Evolutionary conservation across 2,329 filamentous ascomycete genomes (phyloP).

Genomic region (Diaporthe citriasiana): DNA sequence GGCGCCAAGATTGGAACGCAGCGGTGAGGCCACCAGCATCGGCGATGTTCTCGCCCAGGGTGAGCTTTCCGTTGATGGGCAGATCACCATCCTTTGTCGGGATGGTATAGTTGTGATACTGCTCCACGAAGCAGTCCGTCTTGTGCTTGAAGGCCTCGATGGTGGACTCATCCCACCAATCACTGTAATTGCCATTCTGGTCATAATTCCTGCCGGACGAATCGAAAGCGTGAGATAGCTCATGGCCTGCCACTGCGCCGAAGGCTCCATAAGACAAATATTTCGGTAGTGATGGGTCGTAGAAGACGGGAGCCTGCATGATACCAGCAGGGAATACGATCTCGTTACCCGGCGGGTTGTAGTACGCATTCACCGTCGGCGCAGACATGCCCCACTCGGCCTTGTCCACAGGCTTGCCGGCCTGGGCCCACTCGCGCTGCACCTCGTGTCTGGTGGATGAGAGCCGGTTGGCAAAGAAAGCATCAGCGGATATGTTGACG

Average conservation of each 20-base stretch:
- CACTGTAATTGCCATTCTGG: slow-evolving; percentile 72
- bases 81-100: slow-evolving; percentile 68
- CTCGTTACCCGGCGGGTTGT: slow-evolving; percentile 74
- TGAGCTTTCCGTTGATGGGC: slow-evolving; percentile 74
- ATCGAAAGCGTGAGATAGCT: slow-evolving; percentile 80
- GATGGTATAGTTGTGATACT: slow-evolving; percentile 74
- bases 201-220: slow-evolving; percentile 75
- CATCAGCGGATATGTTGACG: slow-evolving; percentile 63
- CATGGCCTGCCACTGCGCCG: slow-evolving; percentile 76
- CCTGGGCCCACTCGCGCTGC: slow-evolving; percentile 66
- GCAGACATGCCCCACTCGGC: slow-evolving; percentile 73
- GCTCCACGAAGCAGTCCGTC: slow-evolving; percentile 76
- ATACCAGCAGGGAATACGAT: slow-evolving; percentile 79
- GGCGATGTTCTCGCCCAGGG: slow-evolving; percentile 79
- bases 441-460: slow-evolving; percentile 64
- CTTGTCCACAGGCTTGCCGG: slow-evolving; percentile 72
- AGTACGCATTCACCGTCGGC: slow-evolving; percentile 76
- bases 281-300: slow-evolving; percentile 69
- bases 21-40: slow-evolving; percentile 77
- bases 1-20: slow-evolving; percentile 76
- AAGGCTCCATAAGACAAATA: slow-evolving; percentile 80
- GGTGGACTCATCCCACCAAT: slow-evolving; percentile 77
- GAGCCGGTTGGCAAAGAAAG: slow-evolving; percentile 71
- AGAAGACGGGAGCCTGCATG: slow-evolving; percentile 77
- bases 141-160: slow-evolving; percentile 70